Evolutionary conservation across 2,329 filamentous ascomycete species (phyloP).

Genomic region (Colletotrichum siamense): DNA sequence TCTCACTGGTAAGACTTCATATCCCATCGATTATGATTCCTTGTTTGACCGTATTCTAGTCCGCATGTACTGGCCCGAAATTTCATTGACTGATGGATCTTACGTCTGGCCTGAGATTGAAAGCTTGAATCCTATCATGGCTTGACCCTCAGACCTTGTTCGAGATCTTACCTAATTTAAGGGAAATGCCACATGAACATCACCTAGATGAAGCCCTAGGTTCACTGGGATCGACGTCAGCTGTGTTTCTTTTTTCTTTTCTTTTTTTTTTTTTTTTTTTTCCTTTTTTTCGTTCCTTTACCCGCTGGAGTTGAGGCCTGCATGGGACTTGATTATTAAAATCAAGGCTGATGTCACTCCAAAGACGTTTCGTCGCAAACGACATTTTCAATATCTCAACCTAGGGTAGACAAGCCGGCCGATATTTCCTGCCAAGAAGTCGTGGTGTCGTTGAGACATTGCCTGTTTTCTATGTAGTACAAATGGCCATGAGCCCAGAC

Average conservation of each 20-base stretch:
- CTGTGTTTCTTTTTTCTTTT: background rate
- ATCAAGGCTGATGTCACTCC: background rate
- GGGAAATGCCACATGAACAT: background rate
- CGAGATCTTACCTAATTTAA: background rate
- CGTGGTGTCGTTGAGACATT: background rate
- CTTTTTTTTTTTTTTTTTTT: background rate
- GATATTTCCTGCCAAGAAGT: background rate
- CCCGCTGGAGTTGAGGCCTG: background rate
- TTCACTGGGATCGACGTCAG: background rate
- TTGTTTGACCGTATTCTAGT: background rate
- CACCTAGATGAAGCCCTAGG: background rate
- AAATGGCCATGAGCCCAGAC: background rate
- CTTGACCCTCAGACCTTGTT: background rate
- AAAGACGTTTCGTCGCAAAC: background rate
- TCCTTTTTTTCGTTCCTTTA: background rate
- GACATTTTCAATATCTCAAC: background rate
- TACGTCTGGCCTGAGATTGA: background rate
- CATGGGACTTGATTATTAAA: background rate
- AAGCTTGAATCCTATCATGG: background rate
- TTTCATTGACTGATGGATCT: background rate
- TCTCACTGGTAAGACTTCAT: background rate
- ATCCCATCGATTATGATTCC: background rate
- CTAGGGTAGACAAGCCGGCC: background rate
- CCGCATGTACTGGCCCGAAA: background rate
- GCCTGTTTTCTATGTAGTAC: background rate